Conservation (phyloP, 768 basidiomycete species). For the Cystofilobasidium capitatum region DNA sequence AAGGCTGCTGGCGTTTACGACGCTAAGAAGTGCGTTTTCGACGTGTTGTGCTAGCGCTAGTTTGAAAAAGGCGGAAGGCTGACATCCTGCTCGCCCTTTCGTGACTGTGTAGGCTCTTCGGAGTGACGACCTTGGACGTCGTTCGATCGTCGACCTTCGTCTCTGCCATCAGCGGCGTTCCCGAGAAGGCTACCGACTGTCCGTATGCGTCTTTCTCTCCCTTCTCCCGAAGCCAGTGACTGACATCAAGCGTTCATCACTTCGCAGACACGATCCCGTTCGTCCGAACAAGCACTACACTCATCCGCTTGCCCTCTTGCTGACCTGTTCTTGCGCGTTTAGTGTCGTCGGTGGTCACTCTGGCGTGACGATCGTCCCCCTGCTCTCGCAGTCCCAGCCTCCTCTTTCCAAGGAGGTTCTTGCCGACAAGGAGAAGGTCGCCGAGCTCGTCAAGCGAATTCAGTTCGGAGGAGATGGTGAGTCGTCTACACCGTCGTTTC, state of each 20-base stretch:
- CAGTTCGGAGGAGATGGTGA: slow-evolving; percentile 86
- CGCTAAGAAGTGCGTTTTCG: slow-evolving; percentile 49
- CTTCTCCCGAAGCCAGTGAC: neutral
- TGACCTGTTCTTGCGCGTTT: neutral
- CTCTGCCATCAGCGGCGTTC: slow-evolving; percentile 49
- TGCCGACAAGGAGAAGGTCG: slow-evolving; percentile 56
- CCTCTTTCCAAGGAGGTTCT: slow-evolving; percentile 55
- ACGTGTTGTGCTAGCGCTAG: neutral
- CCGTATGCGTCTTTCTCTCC: slow-evolving; percentile 55
- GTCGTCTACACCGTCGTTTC: neutral
- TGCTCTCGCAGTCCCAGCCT: slow-evolving; percentile 66
- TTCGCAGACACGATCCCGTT: slow-evolving; percentile 10
- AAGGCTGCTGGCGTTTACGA: slow-evolving; percentile 87
- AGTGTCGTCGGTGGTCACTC: slow-evolving; percentile 72
- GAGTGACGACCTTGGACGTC: slow-evolving; percentile 96
- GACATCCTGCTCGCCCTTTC: no score
- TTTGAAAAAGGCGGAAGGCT: neutral
- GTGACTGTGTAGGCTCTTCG: slow-evolving; percentile 53
- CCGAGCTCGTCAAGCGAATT: slow-evolving; percentile 78
- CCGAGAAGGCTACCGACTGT: slow-evolving; percentile 49
- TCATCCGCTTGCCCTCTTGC: neutral
- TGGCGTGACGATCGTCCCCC: slow-evolving; percentile 92
- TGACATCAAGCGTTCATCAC: neutral
- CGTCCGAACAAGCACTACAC: neutral
- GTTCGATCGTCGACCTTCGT: slow-evolving; percentile 92